Evolutionary conservation across 352 stramenopile genomes (phyloP), one percentile per base, ranked within the genome.

Genomic region (Labyrinthula sp.): DNA sequence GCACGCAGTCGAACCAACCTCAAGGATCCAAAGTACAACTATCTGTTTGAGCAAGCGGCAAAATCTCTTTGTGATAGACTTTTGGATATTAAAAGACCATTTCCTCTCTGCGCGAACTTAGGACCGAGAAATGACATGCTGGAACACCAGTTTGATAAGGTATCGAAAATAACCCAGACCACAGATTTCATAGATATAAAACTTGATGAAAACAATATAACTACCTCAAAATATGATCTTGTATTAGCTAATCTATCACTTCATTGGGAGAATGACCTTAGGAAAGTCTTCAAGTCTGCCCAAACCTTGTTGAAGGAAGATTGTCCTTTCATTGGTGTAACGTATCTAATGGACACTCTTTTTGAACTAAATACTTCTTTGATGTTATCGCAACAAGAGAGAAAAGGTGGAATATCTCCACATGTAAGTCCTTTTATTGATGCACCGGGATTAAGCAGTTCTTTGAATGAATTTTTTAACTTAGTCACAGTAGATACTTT

Each of bases 401-500:
- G 82, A 7, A 72, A 89, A 37, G 85, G 85, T 12, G 87, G 87
- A 15, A 81, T 95, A 25, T 83, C 74, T 18, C 68, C 82, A 3
- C 84, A 95, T 57, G 73, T 92, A 14, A 93, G 82, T 24, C 89
- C 89, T 0, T 91, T 93, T 58, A 78, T 91, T 30, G 82, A 96
- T 54, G 81, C 83, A 14, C 87, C 85, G 18, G 75, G 74, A 34
- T 60, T 97, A 7, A 59, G 96, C 18, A 72, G 79, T 31, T 69
- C 67, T 29, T 79, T 80, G 0, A 82, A 82, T 14, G n/a, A n/a
- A n/a, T n/a, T n/a, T n/a, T 95, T 96, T 58, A 73, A 66, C 9
- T 56, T 97, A 14, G 86, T 82, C 26, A 95, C 69, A 60, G 82
- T 97, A 40, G 89, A 97, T 69, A 82, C 89, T 30, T 87, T 95